phyloP scores from a whole-genome alignment of 164 flowering plant species.

The Berberis vulgaris region DNA sequence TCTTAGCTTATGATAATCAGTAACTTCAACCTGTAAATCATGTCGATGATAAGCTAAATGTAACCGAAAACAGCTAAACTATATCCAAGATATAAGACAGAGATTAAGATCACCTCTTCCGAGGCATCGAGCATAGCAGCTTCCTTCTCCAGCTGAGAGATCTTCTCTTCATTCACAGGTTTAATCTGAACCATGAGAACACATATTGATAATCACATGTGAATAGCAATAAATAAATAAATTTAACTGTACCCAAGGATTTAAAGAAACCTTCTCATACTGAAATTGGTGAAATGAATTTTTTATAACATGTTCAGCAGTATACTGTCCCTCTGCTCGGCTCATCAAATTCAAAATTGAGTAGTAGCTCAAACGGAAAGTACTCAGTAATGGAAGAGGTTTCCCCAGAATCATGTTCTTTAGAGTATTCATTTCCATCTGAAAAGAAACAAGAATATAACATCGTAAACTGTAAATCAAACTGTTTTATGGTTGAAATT shows the following conservation, averaged over 20 bases:
- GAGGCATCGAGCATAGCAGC: not conserved
- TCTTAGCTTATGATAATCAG: not conserved
- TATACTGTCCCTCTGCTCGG: constrained; percentile 96
- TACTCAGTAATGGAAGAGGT: constrained; percentile 95
- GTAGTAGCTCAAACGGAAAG: constrained; percentile 94
- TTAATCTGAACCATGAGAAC: constrained; percentile 43
- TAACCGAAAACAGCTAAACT: not conserved
- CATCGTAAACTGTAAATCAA: not conserved
- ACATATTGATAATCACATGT: not conserved
- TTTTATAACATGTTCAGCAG: constrained; percentile 94
- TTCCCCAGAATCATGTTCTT: constrained; percentile 93
- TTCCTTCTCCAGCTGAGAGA: not conserved
- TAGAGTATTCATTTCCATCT: constrained; percentile 93
- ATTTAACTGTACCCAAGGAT: not conserved
- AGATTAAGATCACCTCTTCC: not conserved
- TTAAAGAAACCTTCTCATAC: constrained; percentile 72
- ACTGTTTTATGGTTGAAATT: not conserved
- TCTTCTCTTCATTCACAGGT: constrained; percentile 72
- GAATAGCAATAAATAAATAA: too few relatives aligned
- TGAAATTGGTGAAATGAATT: constrained; percentile 98
- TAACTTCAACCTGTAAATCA: not conserved
- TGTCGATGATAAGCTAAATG: not conserved
- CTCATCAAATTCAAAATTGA: constrained; percentile 90
- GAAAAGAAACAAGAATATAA: constrained; percentile 5
- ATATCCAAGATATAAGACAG: too few relatives aligned